Percentiles rank a stretch among this genome's conserved stretches.
phyloP scores from a whole-genome alignment of 495 filamentous ascomycete genomes.

The Penicillium lagena region DNA sequence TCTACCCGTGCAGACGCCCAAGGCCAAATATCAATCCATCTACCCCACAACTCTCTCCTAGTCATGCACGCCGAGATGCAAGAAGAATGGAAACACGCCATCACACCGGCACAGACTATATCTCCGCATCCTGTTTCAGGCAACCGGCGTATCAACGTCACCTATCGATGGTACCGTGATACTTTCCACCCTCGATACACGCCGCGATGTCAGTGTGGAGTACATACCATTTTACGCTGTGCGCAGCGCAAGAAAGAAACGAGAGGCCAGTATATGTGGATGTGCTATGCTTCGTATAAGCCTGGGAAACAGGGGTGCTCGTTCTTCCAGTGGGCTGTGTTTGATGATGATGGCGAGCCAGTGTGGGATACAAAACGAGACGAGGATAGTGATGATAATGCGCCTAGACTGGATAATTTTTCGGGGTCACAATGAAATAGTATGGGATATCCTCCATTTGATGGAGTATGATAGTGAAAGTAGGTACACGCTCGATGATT shows the following conservation, averaged over 20 bases:
- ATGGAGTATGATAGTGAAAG: too few relatives aligned
- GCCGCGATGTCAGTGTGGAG: constrained; percentile 56
- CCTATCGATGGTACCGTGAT: constrained; percentile 80
- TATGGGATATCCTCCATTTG: too few relatives aligned
- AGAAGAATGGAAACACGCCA: constrained; percentile 54
- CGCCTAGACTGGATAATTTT: constrained; percentile 27
- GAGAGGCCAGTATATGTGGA: constrained; percentile 85
- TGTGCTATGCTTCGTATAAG: constrained; percentile 73
- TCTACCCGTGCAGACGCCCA: constrained; percentile 48
- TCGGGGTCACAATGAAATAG: constrained; percentile 12
- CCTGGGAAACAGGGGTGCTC: constrained; percentile 71
- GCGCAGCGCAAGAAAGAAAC: constrained; percentile 71
- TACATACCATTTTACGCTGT: constrained; percentile 69
- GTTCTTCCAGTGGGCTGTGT: constrained; percentile 86
- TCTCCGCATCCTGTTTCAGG: constrained; percentile 77
- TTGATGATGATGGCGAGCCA: constrained; percentile 81
- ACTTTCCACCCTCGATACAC: constrained; percentile 63
- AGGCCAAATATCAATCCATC: constrained; percentile 84
- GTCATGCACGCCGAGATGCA: constrained; percentile 89
- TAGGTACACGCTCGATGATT: too few relatives aligned
- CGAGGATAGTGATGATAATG: constrained; percentile 15
- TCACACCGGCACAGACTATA: constrained; percentile 65
- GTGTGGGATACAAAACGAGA: constrained; percentile 42
- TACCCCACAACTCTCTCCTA: constrained; percentile 88
- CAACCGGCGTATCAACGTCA: constrained; percentile 81